A percentile compares a stretch with the other conserved stretches of the same genome.
Evolutionary conservation across 768 basidiomycete species (phyloP).

Genomic region (Cystofilobasidium ferigula): DNA sequence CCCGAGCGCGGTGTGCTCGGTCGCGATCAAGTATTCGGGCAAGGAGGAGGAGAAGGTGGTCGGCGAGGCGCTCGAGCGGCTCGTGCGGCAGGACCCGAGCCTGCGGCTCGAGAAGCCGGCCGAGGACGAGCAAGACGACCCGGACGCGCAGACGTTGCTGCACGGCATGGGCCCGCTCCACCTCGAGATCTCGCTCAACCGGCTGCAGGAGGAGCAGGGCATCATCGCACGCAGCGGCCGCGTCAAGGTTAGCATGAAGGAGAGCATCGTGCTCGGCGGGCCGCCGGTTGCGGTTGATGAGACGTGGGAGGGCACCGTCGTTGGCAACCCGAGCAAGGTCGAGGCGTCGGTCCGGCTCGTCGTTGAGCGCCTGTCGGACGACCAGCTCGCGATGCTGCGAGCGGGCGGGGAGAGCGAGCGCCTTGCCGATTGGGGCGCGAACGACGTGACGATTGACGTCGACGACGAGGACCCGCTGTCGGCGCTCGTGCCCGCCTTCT

Average conservation of each 20-base stretch:
- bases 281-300: conserved; percentile 34
- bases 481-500: conserved; percentile 25
- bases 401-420: conserved; percentile 1
- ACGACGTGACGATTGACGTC: conserved; percentile 50
- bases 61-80: conserved; percentile 57
- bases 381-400: conserved; percentile 8
- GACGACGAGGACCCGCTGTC: conserved; percentile 45
- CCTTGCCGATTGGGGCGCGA: conserved; percentile 55
- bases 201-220: conserved; percentile 57
- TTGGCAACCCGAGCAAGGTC: conserved; percentile 44
- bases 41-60: conserved; percentile 68
- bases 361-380: conserved; percentile 34
- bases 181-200: conserved; percentile 76
- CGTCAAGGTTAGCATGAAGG: conserved; percentile 20
- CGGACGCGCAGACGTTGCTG: conserved; percentile 71
- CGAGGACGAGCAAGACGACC: conserved; percentile 41
- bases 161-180: conserved; percentile 78
- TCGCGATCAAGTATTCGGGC: conserved; percentile 66
- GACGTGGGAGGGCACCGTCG: conserved; percentile 54
- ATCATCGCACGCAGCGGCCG: conserved; percentile 13
- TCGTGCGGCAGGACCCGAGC: conserved; percentile 81
- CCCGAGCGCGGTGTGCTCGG: conserved; percentile 75
- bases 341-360: conserved; percentile 49
- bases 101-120: conserved; percentile 46
- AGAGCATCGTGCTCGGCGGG: conserved; percentile 19